Percentiles rank a stretch among this genome's conserved stretches.
These are phyloP conservation scores for Curvularia sp. DNA, from an alignment of 2,329 filamentous ascomycete genomes.

Conservation along the genomic window DNA sequence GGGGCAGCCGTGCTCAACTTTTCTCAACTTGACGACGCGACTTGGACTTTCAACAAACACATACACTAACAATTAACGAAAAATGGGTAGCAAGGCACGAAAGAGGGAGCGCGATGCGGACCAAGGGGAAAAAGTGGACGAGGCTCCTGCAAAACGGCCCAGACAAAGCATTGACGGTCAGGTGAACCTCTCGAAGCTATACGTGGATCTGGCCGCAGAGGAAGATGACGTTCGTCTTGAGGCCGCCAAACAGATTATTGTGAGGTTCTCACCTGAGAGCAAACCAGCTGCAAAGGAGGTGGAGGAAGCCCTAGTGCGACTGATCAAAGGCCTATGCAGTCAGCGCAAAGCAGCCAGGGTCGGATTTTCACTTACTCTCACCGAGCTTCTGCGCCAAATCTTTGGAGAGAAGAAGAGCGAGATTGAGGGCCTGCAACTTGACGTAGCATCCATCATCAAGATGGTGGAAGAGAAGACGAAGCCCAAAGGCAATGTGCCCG, in stretches of 20 bases:
- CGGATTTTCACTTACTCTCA: slow-evolving; percentile 87
- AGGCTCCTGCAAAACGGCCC: slow-evolving; percentile 41
- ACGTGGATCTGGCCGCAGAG: slow-evolving; percentile 57
- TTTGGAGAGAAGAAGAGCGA: slow-evolving; percentile 57
- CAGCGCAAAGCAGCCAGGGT: slow-evolving; percentile 85
- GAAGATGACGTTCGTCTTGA: slow-evolving; percentile 53
- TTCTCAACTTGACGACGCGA: slow-evolving; percentile 14
- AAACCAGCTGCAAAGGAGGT: slow-evolving; percentile 49
- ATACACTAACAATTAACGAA: slow-evolving; percentile 1
- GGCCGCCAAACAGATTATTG: slow-evolving; percentile 55
- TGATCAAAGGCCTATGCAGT: slow-evolving; percentile 89
- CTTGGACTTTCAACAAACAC: slow-evolving; percentile 3
- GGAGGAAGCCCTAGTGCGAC: slow-evolving; percentile 52
- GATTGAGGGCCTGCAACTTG: slow-evolving; percentile 46
- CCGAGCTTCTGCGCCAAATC: slow-evolving; percentile 77
- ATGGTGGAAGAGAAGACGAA: slow-evolving; percentile 62
- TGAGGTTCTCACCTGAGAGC: slow-evolving; percentile 50
- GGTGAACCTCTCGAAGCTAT: slow-evolving; percentile 54
- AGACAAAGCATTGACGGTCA: slow-evolving; percentile 51
- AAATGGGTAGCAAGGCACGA: slow-evolving; percentile 37
- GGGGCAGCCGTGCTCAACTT: slow-evolving; percentile 15
- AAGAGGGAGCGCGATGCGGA: slow-evolving; percentile 40
- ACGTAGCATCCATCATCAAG: slow-evolving; percentile 55
- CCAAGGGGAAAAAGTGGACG: slow-evolving; percentile 24
- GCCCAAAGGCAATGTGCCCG: slow-evolving; percentile 59